phyloP scores from a whole-genome alignment of 2,329 filamentous ascomycete genomes.

The Aureobasidium uvarum region DNA sequence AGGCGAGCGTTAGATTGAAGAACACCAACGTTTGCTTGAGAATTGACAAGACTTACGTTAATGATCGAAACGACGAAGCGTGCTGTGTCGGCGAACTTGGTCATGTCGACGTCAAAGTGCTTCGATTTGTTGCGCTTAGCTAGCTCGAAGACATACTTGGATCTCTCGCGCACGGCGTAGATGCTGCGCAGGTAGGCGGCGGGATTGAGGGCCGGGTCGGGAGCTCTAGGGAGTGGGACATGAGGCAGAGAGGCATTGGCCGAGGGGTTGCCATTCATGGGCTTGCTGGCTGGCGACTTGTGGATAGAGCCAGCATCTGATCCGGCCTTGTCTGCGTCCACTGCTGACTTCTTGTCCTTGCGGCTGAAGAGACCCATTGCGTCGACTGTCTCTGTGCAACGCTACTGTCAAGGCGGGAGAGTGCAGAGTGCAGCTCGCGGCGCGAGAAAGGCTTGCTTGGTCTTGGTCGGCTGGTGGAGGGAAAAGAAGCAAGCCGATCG shows the following conservation, averaged over 20 bases:
- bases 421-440: slow-evolving; percentile 11
- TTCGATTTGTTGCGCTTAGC: slow-evolving; percentile 72
- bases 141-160: slow-evolving; percentile 69
- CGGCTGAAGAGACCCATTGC: slow-evolving; percentile 55
- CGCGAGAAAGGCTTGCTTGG: slow-evolving; percentile 9
- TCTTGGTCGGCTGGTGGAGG: background rate
- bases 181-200: slow-evolving; percentile 89
- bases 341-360: slow-evolving; percentile 46
- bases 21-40: background rate
- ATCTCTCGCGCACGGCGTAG: slow-evolving; percentile 79
- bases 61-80: slow-evolving; percentile 89
- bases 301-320: slow-evolving; percentile 20
- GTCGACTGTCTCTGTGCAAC: slow-evolving; percentile 13
- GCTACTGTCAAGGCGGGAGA: slow-evolving; percentile 9
- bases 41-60: slow-evolving; percentile 61
- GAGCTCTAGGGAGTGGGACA: slow-evolving; percentile 76
- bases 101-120: slow-evolving; percentile 86
- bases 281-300: slow-evolving; percentile 22
- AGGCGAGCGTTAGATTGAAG: slow-evolving; percentile 8
- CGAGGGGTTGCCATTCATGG: slow-evolving; percentile 35
- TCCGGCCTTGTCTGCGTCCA: slow-evolving; percentile 7
- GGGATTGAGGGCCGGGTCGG: slow-evolving; percentile 84
- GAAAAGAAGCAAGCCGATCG: slow-evolving; percentile 9
- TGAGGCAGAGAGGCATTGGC: slow-evolving; percentile 54
- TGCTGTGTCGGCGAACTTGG: slow-evolving; percentile 79